A percentile compares a stretch with the other conserved stretches of the same genome.
Evolutionary conservation across 768 basidiomycete species (phyloP).

Genomic region (Cubamyces sp.): DNA sequence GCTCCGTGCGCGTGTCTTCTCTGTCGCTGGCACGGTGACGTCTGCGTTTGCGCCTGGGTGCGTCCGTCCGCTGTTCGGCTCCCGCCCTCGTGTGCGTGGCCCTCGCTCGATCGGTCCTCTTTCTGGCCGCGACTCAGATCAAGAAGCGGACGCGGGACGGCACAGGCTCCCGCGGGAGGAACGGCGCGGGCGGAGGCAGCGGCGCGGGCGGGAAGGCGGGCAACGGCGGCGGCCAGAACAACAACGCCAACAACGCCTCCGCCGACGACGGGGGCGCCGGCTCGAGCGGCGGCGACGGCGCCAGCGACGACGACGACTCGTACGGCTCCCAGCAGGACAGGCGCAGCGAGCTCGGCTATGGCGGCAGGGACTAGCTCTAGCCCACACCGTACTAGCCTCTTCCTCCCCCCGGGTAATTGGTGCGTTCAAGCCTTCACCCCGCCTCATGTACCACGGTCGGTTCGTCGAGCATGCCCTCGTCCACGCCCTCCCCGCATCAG

Average conservation of each 20-base stretch:
- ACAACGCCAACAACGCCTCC: slow-evolving; percentile 4
- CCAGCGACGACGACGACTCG: slow-evolving; percentile 38
- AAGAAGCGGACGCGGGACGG: slow-evolving; percentile 37
- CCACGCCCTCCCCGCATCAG: neutral
- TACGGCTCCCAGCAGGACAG: slow-evolving; percentile 34
- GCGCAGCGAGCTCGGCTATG: slow-evolving; percentile 30
- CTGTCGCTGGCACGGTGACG: too few relatives aligned
- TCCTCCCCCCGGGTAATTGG: neutral
- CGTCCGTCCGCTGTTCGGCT: neutral
- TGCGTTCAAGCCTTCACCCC: too few relatives aligned
- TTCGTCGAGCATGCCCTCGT: neutral
- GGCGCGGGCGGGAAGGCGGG: neutral
- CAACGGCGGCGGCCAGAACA: neutral
- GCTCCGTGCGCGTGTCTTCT: too few relatives aligned
- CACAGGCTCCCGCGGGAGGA: slow-evolving; percentile 28
- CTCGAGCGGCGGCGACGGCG: slow-evolving; percentile 31
- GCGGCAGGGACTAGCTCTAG: slow-evolving; percentile 22
- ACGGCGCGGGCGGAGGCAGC: neutral
- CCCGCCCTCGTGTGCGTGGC: neutral
- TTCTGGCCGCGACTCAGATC: slow-evolving; percentile 24
- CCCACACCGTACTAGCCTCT: neutral
- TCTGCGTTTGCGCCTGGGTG: too few relatives aligned
- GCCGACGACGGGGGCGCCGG: slow-evolving; percentile 24
- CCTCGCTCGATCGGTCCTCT: too few relatives aligned
- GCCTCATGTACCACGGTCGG: too few relatives aligned